Evolutionary conservation across 2,329 filamentous ascomycete species (phyloP).

Genomic region (Pestalotiopsis sp.): DNA sequence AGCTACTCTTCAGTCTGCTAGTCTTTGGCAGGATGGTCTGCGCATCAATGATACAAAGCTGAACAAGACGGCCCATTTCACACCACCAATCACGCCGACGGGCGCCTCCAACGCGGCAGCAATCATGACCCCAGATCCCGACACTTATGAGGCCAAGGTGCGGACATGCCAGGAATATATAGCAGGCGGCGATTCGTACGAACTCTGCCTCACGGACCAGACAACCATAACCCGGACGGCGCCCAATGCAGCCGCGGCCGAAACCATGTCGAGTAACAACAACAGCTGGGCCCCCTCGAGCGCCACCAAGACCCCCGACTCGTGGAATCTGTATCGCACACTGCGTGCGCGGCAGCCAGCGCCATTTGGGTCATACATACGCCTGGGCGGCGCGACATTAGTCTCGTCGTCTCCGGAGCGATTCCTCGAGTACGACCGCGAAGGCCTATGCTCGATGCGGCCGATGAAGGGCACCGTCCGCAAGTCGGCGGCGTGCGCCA

Average conservation of each 20-base stretch:
- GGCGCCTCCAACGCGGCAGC: slow-evolving; percentile 18
- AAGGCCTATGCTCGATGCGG: slow-evolving; percentile 72
- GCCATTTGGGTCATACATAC: slow-evolving; percentile 81
- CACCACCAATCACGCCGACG: slow-evolving; percentile 29
- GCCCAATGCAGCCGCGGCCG: slow-evolving; percentile 40
- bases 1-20: slow-evolving; percentile 31
- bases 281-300: slow-evolving; percentile 20
- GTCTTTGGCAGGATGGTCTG: slow-evolving; percentile 31
- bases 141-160: slow-evolving; percentile 67
- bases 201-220: slow-evolving; percentile 79
- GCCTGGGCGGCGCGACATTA: slow-evolving; percentile 68
- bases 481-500: slow-evolving; percentile 66
- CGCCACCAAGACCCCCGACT: slow-evolving; percentile 19
- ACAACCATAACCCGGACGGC: slow-evolving; percentile 57
- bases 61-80: slow-evolving; percentile 20
- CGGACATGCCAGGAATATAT: slow-evolving; percentile 69
- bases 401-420: slow-evolving; percentile 86
- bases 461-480: slow-evolving; percentile 98
- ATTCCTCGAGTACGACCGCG: slow-evolving; percentile 63
- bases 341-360: slow-evolving; percentile 74
- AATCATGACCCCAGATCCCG: slow-evolving; percentile 41
- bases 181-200: slow-evolving; percentile 78
- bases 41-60: slow-evolving; percentile 19
- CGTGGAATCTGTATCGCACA: slow-evolving; percentile 71
- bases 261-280: slow-evolving; percentile 42